Conservation (phyloP, 2,329 filamentous ascomycete genomes). For the Aureobasidium mangrovei region DNA sequence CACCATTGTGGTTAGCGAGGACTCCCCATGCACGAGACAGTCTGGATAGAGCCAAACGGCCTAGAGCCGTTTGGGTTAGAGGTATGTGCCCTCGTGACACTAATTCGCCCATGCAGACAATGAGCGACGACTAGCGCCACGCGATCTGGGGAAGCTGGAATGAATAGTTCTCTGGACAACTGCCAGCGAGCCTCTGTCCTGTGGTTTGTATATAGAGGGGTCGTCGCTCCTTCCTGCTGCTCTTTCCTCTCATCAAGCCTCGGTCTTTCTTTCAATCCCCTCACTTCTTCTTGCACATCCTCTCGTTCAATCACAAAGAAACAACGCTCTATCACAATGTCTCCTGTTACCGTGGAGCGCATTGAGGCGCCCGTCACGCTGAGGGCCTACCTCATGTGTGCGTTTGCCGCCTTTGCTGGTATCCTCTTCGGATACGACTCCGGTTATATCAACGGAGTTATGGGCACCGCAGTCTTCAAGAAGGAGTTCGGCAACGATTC, state of each 20-base stretch:
- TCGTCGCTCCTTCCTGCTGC: not conserved
- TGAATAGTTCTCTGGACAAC: conserved; percentile 10
- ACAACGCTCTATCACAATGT: conserved; percentile 13
- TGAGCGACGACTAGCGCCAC: not conserved
- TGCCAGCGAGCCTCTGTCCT: not conserved
- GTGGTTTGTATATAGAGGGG: conserved; percentile 4
- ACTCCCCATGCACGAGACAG: conserved; percentile 12
- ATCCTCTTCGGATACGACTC: conserved; percentile 54
- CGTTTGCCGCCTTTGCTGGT: conserved; percentile 52
- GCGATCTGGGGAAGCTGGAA: not conserved
- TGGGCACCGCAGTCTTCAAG: conserved; percentile 44
- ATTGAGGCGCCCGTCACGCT: conserved; percentile 29
- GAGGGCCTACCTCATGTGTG: conserved; percentile 51
- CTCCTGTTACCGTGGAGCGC: conserved; percentile 18
- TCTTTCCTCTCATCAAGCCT: not conserved
- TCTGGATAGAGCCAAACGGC: not conserved
- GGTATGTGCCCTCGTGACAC: not conserved
- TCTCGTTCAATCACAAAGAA: not conserved
- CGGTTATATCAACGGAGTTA: conserved; percentile 46
- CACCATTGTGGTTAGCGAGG: not conserved
- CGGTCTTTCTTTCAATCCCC: conserved; percentile 1
- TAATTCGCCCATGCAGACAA: conserved; percentile 7
- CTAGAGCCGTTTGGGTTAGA: not conserved
- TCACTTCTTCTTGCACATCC: not conserved
- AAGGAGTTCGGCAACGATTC: conserved; percentile 22